Conservation (phyloP, 2,329 filamentous ascomycete species). For the Fusarium odoratissimum region DNA sequence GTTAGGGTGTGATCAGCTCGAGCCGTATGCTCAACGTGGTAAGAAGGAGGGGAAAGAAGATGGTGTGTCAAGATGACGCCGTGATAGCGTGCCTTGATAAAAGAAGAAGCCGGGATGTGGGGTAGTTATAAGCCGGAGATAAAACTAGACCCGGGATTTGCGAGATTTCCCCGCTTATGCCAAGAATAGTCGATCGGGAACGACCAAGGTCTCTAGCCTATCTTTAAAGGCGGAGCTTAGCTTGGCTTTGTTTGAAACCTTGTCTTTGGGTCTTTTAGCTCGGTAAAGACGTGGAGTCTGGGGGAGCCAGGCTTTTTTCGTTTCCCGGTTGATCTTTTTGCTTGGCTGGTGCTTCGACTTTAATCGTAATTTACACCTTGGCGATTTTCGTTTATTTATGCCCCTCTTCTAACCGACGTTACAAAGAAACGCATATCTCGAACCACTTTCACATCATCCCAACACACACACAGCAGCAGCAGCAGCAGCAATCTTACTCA, state of each 20-base stretch:
- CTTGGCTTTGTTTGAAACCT: conserved; percentile 1
- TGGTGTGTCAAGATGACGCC: not conserved
- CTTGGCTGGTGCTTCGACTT: not conserved
- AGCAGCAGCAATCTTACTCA: not conserved
- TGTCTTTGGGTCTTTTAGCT: not conserved
- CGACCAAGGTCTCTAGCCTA: not conserved
- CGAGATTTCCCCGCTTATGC: not conserved
- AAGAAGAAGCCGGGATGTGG: not conserved
- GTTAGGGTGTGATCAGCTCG: not conserved
- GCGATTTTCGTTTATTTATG: conserved; percentile 9
- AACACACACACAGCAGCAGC: not conserved
- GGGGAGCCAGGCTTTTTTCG: not conserved
- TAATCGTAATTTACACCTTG: not conserved
- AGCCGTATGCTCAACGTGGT: not conserved
- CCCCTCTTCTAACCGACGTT: not conserved
- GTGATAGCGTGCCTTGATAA: not conserved
- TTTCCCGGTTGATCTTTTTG: not conserved
- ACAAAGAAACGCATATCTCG: not conserved
- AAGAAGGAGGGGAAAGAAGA: conserved; percentile 1
- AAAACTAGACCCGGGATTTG: conserved; percentile 4
- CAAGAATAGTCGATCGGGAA: not conserved
- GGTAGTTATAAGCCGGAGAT: not conserved
- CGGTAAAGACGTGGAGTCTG: conserved; percentile 12
- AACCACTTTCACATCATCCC: not conserved
- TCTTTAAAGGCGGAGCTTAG: not conserved